phyloP scores from a whole-genome alignment of 2,329 filamentous ascomycete species.

The Monosporascus sp. region DNA sequence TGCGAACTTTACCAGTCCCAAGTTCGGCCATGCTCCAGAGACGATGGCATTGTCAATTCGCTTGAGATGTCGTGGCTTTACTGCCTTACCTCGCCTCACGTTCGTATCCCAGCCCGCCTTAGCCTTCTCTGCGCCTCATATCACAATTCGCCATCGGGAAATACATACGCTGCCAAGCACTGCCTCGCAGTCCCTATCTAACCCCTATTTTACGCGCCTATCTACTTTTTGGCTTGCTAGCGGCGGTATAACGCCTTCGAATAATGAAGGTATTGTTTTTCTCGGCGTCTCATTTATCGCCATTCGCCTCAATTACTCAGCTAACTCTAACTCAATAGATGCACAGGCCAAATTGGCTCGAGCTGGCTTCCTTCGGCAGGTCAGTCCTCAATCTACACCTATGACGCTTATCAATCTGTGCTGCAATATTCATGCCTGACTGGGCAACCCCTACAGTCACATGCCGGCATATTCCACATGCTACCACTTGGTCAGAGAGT shows the following conservation, averaged over 20 bases:
- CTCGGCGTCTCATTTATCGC: not conserved
- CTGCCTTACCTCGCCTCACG: not conserved
- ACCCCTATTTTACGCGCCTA: slow-evolving; percentile 36
- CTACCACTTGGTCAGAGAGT: slow-evolving; percentile 82
- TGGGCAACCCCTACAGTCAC: slow-evolving; percentile 43
- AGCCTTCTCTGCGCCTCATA: not conserved
- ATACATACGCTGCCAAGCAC: not conserved
- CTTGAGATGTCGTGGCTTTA: not conserved
- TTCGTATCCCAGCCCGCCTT: not conserved
- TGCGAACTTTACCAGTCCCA: not conserved
- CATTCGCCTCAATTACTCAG: not conserved
- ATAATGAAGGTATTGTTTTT: slow-evolving; percentile 44
- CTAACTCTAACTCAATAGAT: slow-evolving; percentile 38
- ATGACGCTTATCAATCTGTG: not conserved
- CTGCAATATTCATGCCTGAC: no score
- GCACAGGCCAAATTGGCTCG: slow-evolving; percentile 63
- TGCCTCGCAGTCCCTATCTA: not conserved
- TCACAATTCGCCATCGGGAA: not conserved
- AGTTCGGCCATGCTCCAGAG: not conserved
- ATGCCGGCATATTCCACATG: slow-evolving; percentile 88
- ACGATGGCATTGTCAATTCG: not conserved
- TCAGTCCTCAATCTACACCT: slow-evolving; percentile 26
- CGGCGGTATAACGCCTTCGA: slow-evolving; percentile 57
- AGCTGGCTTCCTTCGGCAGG: slow-evolving; percentile 70
- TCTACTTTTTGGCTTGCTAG: slow-evolving; percentile 79